Percentiles rank a stretch among this genome's conserved stretches.
Conservation (phyloP, 2,329 filamentous ascomycete species). For the Zymoseptoria brevis region DNA sequence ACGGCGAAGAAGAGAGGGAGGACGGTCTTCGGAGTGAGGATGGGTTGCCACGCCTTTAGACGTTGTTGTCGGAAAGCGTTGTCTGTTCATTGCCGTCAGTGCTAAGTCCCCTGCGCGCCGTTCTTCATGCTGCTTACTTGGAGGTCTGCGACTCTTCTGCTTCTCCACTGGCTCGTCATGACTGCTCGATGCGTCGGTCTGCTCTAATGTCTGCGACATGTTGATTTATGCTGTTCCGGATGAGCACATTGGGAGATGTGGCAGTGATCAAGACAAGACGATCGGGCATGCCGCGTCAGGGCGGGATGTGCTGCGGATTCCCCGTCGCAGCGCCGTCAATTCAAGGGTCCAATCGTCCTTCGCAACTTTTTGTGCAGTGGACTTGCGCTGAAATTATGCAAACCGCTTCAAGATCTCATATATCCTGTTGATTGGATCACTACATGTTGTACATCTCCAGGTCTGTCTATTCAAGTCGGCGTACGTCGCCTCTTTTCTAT, state of each 20-base stretch:
- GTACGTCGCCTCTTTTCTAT: not conserved
- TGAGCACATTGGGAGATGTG: not conserved
- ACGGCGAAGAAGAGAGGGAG: conserved; percentile 85
- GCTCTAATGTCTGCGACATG: conserved; percentile 41
- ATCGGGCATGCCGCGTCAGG: not conserved
- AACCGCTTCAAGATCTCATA: not conserved
- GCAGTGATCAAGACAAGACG: not conserved
- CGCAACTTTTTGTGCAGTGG: not conserved
- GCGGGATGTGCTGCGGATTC: not conserved
- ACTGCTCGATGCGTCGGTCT: conserved; percentile 36
- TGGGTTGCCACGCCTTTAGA: conserved; percentile 97
- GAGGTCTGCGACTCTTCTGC: conserved; percentile 83
- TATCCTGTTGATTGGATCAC: not conserved
- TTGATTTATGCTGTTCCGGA: not conserved
- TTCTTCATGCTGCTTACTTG: conserved; percentile 54
- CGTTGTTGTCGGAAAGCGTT: conserved; percentile 95
- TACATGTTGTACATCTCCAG: not conserved
- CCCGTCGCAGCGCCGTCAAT: not conserved
- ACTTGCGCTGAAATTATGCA: not conserved
- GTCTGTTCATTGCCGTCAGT: conserved; percentile 47
- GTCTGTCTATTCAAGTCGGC: not conserved
- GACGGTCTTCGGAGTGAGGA: conserved; percentile 89
- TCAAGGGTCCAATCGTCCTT: not conserved
- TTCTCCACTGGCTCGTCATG: conserved; percentile 45
- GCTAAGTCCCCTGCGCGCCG: not conserved